Conservation (phyloP, 345 rosid genomes). For the Clausena lansium region DNA sequence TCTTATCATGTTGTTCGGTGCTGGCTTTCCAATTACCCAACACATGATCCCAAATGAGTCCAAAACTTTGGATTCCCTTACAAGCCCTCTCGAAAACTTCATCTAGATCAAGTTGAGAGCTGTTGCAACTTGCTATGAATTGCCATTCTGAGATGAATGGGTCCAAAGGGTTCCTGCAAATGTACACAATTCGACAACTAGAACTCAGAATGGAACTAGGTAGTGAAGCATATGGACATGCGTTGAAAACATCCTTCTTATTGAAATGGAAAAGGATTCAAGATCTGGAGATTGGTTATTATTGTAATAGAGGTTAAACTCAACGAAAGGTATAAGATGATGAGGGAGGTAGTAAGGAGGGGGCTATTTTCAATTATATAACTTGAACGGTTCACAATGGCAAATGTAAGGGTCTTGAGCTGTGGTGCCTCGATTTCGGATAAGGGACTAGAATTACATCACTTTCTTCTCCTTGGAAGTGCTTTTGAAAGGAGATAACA, state of each 20-base stretch:
- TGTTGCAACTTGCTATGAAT: not conserved
- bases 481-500: no score
- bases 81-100: constrained; percentile 29
- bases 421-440: constrained; percentile 30
- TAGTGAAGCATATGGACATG: constrained; percentile 21
- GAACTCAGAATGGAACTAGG: constrained; percentile 5
- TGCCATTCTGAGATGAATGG: constrained; percentile 27
- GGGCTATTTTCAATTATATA: not conserved
- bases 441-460: constrained; percentile 19
- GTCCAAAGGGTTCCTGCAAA: constrained; percentile 32
- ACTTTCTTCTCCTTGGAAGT: constrained; percentile 16
- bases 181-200: constrained; percentile 28
- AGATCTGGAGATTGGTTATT: not conserved
- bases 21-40: no score
- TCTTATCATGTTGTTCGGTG: no score
- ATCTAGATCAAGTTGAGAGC: not conserved
- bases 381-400: constrained; percentile 16
- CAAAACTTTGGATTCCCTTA: constrained; percentile 8
- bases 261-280: not conserved
- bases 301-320: not conserved
- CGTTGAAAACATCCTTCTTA: constrained; percentile 10
- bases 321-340: not conserved
- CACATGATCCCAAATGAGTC: constrained; percentile 23
- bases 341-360: not conserved
- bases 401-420: constrained; percentile 25